Conservation (phyloP, 305 asterid species). For the Solanum aculeatissimum region DNA sequence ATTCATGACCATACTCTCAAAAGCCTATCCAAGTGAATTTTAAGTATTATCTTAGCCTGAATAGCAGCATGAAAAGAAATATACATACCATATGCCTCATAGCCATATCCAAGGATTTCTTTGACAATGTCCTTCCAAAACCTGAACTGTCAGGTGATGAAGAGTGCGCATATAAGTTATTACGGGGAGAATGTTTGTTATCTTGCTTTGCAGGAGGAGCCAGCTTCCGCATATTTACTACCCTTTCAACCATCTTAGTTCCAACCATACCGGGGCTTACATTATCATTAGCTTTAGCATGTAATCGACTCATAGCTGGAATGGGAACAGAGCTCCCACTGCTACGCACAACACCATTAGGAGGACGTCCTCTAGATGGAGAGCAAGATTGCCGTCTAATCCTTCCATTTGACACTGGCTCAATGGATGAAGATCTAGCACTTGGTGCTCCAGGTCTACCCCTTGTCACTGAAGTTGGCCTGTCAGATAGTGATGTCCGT, state of each 20-base stretch:
- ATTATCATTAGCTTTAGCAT: conserved; percentile 93
- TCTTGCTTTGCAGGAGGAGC: conserved; percentile 79
- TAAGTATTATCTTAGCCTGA: background rate
- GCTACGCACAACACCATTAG: conserved; percentile 59
- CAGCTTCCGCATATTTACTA: conserved; percentile 88
- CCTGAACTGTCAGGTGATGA: conserved; percentile 89
- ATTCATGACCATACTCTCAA: background rate
- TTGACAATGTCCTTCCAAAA: conserved; percentile 93
- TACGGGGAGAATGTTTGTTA: conserved; percentile 67
- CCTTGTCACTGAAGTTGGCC: conserved; percentile 87
- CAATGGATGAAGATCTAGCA: conserved; percentile 76
- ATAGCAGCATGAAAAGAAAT: background rate
- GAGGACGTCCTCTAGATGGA: conserved; percentile 92
- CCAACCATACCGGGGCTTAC: conserved; percentile 80
- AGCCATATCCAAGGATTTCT: conserved; percentile 98
- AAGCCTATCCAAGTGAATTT: background rate
- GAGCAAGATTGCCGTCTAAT: conserved; percentile 91
- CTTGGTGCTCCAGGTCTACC: conserved; percentile 92
- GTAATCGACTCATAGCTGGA: conserved; percentile 63
- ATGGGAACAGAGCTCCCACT: conserved; percentile 79
- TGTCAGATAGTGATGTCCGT: conserved; percentile 71
- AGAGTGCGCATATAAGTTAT: conserved; percentile 83
- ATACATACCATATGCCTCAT: conserved; percentile 90
- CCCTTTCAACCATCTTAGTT: conserved; percentile 95
- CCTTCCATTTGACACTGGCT: conserved; percentile 77